Conservation (phyloP, 1,284 basidiomycete genomes). For the Ceratobasidium sp. region DNA sequence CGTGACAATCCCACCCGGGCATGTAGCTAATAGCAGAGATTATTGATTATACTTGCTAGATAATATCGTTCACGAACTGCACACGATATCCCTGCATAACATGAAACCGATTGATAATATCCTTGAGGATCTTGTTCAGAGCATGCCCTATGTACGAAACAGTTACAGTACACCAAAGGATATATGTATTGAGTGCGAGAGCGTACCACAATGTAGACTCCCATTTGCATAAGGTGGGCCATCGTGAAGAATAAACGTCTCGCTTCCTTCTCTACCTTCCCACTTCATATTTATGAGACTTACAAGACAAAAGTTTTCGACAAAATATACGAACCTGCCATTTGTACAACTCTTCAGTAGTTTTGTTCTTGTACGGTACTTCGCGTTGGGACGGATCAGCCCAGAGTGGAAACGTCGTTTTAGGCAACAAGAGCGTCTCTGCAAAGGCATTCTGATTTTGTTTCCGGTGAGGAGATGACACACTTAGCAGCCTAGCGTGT, state of each 20-base stretch:
- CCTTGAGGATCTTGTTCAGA: conserved; percentile 96
- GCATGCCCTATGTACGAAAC: conserved; percentile 83
- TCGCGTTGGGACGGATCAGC: conserved; percentile 74
- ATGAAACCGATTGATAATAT: conserved; percentile 93
- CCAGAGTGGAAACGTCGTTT: conserved; percentile 83
- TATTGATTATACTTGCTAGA: not conserved
- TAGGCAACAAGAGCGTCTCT: conserved; percentile 85
- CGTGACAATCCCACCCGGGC: conserved; percentile 99
- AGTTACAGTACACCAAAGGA: not conserved
- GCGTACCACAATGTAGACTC: conserved; percentile 89
- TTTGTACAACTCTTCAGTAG: conserved; percentile 80
- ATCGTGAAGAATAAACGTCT: conserved; percentile 89
- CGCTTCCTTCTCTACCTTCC: conserved; percentile 66
- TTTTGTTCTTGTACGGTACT: conserved; percentile 68
- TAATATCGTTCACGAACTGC: conserved; percentile 66
- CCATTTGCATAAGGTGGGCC: conserved; percentile 99
- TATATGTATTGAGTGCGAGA: not conserved
- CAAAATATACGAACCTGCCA: conserved; percentile 77
- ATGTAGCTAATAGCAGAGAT: conserved; percentile 71
- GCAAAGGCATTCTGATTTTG: conserved; percentile 57
- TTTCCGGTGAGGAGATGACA: not conserved
- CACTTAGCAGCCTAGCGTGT: not conserved
- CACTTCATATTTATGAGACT: conserved; percentile 58
- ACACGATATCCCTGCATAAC: conserved; percentile 82
- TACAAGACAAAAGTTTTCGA: not conserved